Evolutionary conservation across 1,284 basidiomycete genomes (phyloP), one percentile per base, ranked within the genome.

Genomic region (Trichosporon asahii): DNA sequence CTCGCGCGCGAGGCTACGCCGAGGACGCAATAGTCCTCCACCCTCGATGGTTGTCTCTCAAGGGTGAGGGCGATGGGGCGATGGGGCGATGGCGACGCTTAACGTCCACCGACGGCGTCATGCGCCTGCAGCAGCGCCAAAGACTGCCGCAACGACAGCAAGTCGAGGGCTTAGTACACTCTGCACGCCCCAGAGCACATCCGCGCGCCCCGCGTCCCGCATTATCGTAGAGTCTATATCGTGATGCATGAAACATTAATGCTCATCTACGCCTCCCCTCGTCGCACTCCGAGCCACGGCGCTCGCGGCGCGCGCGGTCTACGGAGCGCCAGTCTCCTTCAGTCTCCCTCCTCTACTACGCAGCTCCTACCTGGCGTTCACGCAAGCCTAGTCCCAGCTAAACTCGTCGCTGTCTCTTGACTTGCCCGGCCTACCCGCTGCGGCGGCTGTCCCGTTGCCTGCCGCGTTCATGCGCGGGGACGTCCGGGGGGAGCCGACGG

Each of bases 1-100:
- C 64, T 82, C n/a, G 80, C 77, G 72, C 75, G 75, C 68, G 82
- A 78, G 68, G 69, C 70, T 63, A 69, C 68, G 33, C 61, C 68
- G 55, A 61, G 63, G 64, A 25, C 68, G 12, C 61, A 60, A 46
- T 64, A 55, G 49, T 12, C 35, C 12, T 11, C 35, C 8, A 37
- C 35, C 8, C 6, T 37, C 35, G 6, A 31, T 3, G 3, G 8
- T 8, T 31, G 8, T 31, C 31, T 31, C 8, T 31, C n/a, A n/a
- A n/a, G n/a, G n/a, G n/a, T n/a, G n/a, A n/a, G n/a, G n/a, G n/a
- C n/a, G n/a, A n/a, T n/a, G n/a, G n/a, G n/a, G n/a, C n/a, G n/a
- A n/a, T n/a, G n/a, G n/a, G n/a, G n/a, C n/a, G n/a, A n/a, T n/a
- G n/a, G n/a, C n/a, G n/a, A n/a, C n/a, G n/a, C n/a, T n/a, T n/a